Conservation (phyloP, 331 rosid genomes). For the Dryas integrifolia region DNA sequence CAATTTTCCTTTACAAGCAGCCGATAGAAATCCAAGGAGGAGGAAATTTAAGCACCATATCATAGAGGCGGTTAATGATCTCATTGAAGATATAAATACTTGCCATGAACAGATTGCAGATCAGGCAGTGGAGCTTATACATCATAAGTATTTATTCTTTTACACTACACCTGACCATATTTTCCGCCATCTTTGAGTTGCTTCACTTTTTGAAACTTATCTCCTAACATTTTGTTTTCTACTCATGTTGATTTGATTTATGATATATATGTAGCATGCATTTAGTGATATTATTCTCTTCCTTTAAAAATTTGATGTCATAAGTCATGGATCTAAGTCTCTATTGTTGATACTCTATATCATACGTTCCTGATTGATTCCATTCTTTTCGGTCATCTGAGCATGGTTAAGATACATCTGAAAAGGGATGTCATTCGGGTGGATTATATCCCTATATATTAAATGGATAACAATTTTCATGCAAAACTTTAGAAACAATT, state of each 20-base stretch:
- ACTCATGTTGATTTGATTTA: not conserved
- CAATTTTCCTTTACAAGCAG: not conserved
- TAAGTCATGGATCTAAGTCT: not conserved
- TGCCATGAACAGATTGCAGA: conserved; percentile 28
- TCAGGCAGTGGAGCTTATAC: conserved; percentile 18
- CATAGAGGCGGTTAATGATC: conserved; percentile 20
- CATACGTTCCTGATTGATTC: not conserved
- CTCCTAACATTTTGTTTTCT: not conserved
- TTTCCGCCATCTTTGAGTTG: not conserved
- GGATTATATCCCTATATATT: not conserved
- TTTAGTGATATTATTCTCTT: not conserved
- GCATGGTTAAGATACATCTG: too few species aligned
- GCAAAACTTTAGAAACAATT: not conserved
- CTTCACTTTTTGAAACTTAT: not conserved
- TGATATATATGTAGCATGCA: conserved; percentile 1
- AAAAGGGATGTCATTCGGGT: too few species aligned
- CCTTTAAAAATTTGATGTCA: not conserved
- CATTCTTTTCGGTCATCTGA: too few species aligned
- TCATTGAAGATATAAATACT: conserved; percentile 22
- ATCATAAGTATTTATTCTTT: conserved; percentile 10
- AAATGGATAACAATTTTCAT: not conserved
- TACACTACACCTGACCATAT: not conserved
- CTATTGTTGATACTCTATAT: not conserved
- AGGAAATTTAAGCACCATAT: conserved; percentile 1
- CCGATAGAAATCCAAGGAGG: not conserved